Evolutionary conservation across 2,329 filamentous ascomycete genomes (phyloP), one percentile per base, ranked within the genome.

Genomic region (Nothomitra cinnamomea): DNA sequence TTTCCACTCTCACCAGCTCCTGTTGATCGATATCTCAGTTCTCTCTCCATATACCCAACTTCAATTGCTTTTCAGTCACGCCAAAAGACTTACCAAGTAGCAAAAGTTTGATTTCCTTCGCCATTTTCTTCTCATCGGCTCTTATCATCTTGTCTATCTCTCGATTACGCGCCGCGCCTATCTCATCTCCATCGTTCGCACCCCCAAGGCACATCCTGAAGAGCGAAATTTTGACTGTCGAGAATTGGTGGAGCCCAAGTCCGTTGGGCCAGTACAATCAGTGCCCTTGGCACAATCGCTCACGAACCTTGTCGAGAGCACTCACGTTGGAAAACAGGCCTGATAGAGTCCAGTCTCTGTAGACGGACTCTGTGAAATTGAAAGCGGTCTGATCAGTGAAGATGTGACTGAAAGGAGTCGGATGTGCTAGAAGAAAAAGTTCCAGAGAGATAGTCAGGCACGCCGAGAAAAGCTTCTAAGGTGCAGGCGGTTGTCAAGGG

Each of bases 1-100:
- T 96, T 96, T 59, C 90, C 87, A 56, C 85, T 92, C 70, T 96
- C 90, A 65, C 90, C 90, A 62, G 90, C 90, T 67, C 90, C 89
- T 95, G 61, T 58, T 6, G 10, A 17, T 4, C 3, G n/a, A 25
- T 12, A 8, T 19, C 15, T 43, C 12, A 43, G 36, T 13, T 43
- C 50, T 13, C 10, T 41, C 25, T 40, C 28, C 3, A n/a, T 15
- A 7, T 15, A 2, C 35, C 1, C 17, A 8, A 19, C 19, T n/a
- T 19, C 35, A 17, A 21, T 25, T 25, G 50, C 21, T 32, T 5
- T 32, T 32, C 15, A 15, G 10, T 28, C 10, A 15, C 50, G 32
- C 24, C 2, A 40, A 5, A 32, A 28, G 57, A 38, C 25, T 8
- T 8, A 95, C 90, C 90, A 58, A 98, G 76, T 60, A 98, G 75